A percentile compares a stretch with the other conserved stretches of the same genome.
phyloP scores from a whole-genome alignment of 192 early-diverging fungal genomes.

The Bifiguratus adelaidae region DNA sequence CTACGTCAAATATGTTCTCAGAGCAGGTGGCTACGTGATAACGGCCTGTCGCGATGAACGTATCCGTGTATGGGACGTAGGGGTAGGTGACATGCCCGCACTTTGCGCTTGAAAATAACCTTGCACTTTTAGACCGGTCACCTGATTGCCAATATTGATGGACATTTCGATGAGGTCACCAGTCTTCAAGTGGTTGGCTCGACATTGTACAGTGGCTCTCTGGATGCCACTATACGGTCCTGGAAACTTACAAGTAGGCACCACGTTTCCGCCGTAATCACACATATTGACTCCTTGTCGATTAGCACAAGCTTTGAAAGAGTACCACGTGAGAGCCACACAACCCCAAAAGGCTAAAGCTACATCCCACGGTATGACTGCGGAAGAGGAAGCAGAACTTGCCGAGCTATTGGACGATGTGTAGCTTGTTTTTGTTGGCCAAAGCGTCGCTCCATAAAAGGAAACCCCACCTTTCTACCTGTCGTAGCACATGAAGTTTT shows the following conservation, averaged over 20 bases:
- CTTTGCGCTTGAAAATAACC: not conserved
- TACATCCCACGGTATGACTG: constrained; percentile 48
- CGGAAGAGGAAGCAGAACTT: constrained; percentile 84
- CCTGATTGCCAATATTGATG: constrained; percentile 63
- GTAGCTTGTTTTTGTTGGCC: no score
- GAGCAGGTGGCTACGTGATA: constrained; percentile 58
- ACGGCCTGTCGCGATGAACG: constrained; percentile 81
- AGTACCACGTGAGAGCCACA: constrained; percentile 4
- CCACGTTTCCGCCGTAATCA: constrained; percentile 12
- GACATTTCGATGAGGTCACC: constrained; percentile 86
- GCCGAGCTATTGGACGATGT: no score
- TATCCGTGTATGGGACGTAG: constrained; percentile 79
- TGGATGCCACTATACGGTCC: constrained; percentile 77
- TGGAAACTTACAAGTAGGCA: constrained; percentile 61
- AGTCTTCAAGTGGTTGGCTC: constrained; percentile 46
- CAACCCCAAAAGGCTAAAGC: constrained; percentile 1
- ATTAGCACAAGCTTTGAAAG: constrained; percentile 5
- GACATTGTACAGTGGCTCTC: constrained; percentile 63
- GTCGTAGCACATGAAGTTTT: no score
- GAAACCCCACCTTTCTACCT: no score
- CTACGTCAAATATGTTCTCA: constrained; percentile 59
- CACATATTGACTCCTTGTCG: constrained; percentile 11
- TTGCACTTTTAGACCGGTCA: constrained; percentile 47
- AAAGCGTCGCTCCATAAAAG: no score
- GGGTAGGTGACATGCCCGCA: constrained; percentile 34